Conservation (phyloP, 768 basidiomycete genomes). For the Kwoniella bestiolae region DNA sequence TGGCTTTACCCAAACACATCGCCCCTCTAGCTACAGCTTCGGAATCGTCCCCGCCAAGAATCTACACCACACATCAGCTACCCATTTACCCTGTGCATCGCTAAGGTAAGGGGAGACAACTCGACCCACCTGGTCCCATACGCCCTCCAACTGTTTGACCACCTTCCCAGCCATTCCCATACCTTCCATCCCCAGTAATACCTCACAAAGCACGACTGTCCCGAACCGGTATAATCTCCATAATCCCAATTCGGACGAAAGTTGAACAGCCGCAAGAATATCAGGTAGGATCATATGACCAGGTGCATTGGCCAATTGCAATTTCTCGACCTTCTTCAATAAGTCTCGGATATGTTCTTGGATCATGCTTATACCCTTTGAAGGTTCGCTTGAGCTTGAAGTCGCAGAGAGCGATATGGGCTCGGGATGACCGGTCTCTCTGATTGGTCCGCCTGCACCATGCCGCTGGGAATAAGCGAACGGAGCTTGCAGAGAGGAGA, state of each 20-base stretch:
- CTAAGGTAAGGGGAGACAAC: neutral
- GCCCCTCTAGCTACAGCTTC: constrained; percentile 30
- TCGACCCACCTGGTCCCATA: constrained; percentile 40
- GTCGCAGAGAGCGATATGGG: neutral
- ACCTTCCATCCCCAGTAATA: constrained; percentile 40
- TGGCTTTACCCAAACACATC: constrained; percentile 36
- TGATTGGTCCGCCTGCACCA: constrained; percentile 37
- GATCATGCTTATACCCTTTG: constrained; percentile 6
- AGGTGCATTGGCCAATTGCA: constrained; percentile 23
- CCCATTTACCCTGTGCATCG: neutral
- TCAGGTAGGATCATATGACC: constrained; percentile 41
- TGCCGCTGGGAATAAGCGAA: constrained; percentile 12
- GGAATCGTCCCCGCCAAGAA: constrained; percentile 27
- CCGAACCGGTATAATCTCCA: constrained; percentile 42
- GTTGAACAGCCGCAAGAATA: constrained; percentile 36
- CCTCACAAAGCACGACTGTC: constrained; percentile 38
- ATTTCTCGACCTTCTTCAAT: constrained; percentile 23
- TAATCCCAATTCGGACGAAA: constrained; percentile 33
- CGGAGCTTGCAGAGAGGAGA: constrained; percentile 25
- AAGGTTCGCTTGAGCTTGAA: too few relatives aligned
- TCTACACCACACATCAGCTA: neutral
- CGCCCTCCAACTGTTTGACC: constrained; percentile 26
- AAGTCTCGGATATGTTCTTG: constrained; percentile 29
- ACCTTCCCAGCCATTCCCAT: constrained; percentile 36
- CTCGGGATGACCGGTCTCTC: constrained; percentile 22